Evolutionary conservation across 2,329 filamentous ascomycete genomes (phyloP).

Genomic region (Aureobasidium mangrovei): DNA sequence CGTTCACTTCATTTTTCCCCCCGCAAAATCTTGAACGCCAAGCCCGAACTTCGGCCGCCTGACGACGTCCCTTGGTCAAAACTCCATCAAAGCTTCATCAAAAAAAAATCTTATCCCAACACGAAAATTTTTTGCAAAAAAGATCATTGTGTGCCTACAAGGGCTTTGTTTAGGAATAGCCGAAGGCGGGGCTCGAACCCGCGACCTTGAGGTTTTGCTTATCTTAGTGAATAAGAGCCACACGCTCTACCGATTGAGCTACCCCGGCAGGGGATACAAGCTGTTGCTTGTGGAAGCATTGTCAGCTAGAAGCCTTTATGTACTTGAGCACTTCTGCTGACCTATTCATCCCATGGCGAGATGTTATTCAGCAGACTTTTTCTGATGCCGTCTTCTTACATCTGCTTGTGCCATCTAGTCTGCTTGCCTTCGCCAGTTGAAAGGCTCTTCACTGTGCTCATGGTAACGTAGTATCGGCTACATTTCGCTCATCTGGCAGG

Average conservation of each 20-base stretch:
- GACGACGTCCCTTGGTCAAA: no score
- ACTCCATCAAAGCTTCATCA: background rate
- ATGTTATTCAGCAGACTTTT: no score
- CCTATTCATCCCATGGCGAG: no score
- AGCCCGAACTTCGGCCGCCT: no score
- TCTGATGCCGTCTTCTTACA: no score
- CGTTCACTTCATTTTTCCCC: background rate
- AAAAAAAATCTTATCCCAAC: background rate
- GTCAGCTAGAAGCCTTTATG: background rate
- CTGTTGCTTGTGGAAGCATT: background rate
- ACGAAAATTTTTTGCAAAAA: background rate
- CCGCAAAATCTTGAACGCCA: background rate
- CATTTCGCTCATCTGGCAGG: no score
- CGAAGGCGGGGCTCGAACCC: conserved; percentile 23
- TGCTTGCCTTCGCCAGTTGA: no score
- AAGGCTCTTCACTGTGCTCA: no score
- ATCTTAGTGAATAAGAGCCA: conserved; percentile 32
- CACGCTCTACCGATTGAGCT: conserved; percentile 42
- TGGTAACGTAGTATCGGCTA: no score
- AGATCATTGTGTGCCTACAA: background rate
- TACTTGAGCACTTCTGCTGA: background rate
- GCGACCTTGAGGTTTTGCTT: conserved; percentile 20
- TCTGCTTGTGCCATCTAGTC: no score
- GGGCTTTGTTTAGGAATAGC: conserved; percentile 19
- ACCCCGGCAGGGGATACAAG: conserved; percentile 28